Conservation (phyloP, 1,284 basidiomycete species). For the Fistulina hepatica region DNA sequence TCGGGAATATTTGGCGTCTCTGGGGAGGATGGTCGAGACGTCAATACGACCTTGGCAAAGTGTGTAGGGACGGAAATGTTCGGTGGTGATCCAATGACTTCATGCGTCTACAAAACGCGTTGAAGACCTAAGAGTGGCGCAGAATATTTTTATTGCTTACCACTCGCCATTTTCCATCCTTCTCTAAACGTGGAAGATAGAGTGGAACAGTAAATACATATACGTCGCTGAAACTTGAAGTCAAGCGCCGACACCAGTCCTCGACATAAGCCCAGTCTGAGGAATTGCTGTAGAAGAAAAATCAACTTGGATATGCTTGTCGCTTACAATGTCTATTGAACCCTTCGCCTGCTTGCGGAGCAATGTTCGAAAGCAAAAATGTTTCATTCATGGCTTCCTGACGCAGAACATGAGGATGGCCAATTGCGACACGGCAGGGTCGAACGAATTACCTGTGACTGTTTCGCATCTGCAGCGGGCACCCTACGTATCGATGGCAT, state of each 20-base stretch:
- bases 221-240: conserved; percentile 80
- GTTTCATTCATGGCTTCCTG: conserved; percentile 96
- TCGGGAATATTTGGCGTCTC: conserved; percentile 63
- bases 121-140: conserved; percentile 1
- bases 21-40: conserved; percentile 64
- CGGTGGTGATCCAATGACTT: conserved; percentile 90
- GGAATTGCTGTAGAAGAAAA: not conserved
- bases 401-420: not conserved
- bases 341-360: conserved; percentile 94
- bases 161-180: conserved; percentile 91
- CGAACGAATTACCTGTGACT: conserved; percentile 45
- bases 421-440: not conserved
- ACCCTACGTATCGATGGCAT: conserved; percentile 46
- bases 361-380: conserved; percentile 91
- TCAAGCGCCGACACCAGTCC: conserved; percentile 89
- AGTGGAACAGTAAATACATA: conserved; percentile 97
- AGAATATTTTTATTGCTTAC: conserved; percentile 37
- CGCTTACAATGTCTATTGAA: conserved; percentile 91
- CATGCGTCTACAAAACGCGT: conserved; percentile 34
- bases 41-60: conserved; percentile 93
- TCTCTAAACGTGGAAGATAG: conserved; percentile 80
- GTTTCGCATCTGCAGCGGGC: conserved; percentile 95
- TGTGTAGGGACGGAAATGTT: conserved; percentile 93
- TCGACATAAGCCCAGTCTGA: conserved; percentile 95
- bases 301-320: not conserved